phyloP scores from a whole-genome alignment of 495 filamentous ascomycete genomes.

The Neurospora sp. region DNA sequence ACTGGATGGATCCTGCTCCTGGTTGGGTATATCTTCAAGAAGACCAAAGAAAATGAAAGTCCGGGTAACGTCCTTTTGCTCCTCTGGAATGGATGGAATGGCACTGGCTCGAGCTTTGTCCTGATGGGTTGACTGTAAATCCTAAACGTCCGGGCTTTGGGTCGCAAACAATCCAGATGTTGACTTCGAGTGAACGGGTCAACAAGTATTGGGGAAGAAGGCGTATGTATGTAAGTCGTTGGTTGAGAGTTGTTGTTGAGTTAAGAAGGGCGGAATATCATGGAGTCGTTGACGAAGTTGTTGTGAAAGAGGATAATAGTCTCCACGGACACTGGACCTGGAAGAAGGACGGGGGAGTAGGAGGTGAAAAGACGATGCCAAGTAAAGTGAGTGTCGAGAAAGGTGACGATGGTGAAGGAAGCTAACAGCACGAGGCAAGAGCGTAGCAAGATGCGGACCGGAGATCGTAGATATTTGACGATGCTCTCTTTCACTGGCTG shows the following conservation, averaged over 20 bases:
- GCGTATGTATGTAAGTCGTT: constrained; percentile 9
- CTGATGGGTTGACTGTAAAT: not conserved
- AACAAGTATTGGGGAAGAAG: constrained; percentile 7
- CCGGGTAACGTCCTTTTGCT: not conserved
- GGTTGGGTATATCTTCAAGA: constrained; percentile 4
- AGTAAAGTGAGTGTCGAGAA: constrained; percentile 25
- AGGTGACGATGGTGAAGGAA: constrained; percentile 15
- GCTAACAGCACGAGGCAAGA: constrained; percentile 8
- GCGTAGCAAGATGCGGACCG: constrained; percentile 19
- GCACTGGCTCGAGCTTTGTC: constrained; percentile 1
- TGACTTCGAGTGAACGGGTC: constrained; percentile 30
- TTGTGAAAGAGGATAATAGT: constrained; percentile 4
- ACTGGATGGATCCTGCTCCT: constrained; percentile 13
- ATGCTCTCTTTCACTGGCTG: constrained; percentile 3
- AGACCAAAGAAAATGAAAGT: constrained; percentile 8
- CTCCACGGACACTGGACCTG: constrained; percentile 6
- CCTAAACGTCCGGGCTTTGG: constrained; percentile 1
- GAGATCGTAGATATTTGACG: constrained; percentile 26
- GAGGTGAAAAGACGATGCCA: constrained; percentile 7
- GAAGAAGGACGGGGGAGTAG: constrained; percentile 8
- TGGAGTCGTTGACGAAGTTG: not conserved
- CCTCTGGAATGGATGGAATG: not conserved
- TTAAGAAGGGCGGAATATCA: not conserved
- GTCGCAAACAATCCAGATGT: constrained; percentile 6
- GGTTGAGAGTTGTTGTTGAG: constrained; percentile 9